These are phyloP conservation scores for Stephania cephalantha DNA, from an alignment of 164 flowering plant genomes.

Conservation along the genomic window DNA sequence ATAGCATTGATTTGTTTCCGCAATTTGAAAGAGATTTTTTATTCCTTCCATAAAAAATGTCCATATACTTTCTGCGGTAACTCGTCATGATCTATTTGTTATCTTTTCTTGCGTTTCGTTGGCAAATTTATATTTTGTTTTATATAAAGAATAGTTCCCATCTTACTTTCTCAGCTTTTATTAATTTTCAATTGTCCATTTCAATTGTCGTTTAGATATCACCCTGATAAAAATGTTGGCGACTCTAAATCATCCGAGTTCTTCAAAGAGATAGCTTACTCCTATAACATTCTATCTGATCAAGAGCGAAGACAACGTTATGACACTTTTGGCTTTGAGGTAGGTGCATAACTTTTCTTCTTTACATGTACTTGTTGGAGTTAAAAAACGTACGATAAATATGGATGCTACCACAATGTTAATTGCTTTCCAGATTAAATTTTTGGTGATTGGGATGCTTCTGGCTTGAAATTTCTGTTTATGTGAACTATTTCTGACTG, in stretches of 20 bases:
- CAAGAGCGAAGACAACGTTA: slow-evolving; percentile 17
- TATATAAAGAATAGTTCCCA: not conserved
- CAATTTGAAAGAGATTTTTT: not conserved
- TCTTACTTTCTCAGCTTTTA: slow-evolving; percentile 1
- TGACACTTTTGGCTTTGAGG: slow-evolving; percentile 24
- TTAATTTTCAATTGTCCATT: not conserved
- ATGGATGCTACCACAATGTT: not conserved
- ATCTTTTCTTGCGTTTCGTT: not conserved
- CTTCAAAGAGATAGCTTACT: slow-evolving; percentile 24
- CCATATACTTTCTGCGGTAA: not conserved
- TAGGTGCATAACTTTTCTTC: slow-evolving; percentile 1
- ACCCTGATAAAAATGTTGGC: slow-evolving; percentile 23
- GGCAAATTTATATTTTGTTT: not conserved
- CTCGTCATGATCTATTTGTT: not conserved
- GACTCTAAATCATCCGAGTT: slow-evolving; percentile 13
- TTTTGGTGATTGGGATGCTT: not conserved
- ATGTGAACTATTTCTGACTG: slow-evolving; percentile 6
- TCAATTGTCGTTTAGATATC: slow-evolving; percentile 14
- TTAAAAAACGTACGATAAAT: not conserved
- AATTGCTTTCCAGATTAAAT: not conserved
- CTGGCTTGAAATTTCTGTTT: slow-evolving; percentile 9
- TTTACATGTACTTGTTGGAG: not conserved
- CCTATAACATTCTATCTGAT: slow-evolving; percentile 20
- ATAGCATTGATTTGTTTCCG: not conserved
- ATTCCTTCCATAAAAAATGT: not conserved